phyloP scores from a whole-genome alignment of 371 early-diverging fungal species.

The Lichtheimia ornata region DNA sequence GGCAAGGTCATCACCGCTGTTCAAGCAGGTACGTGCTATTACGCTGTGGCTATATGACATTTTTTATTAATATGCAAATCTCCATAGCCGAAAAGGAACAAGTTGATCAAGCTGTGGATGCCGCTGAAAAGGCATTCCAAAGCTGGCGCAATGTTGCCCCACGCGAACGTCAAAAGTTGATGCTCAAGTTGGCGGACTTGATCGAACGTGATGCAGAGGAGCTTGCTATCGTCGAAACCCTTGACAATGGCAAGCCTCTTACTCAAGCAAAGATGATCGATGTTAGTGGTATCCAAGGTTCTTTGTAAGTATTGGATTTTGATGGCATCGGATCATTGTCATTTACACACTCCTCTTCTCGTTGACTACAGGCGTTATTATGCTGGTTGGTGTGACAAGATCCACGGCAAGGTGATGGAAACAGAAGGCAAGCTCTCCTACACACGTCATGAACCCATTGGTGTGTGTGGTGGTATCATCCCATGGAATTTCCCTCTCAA shows the following conservation, averaged over 20 bases:
- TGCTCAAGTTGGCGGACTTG: conserved; percentile 52
- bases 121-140: conserved; percentile 48
- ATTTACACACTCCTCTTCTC: neutral
- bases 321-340: no score
- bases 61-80: no score
- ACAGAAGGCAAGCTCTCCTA: conserved; percentile 55
- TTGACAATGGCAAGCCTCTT: conserved; percentile 53
- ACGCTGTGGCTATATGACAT: neutral
- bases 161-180: conserved; percentile 33
- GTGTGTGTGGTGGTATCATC: conserved; percentile 82
- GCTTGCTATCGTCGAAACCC: conserved; percentile 43
- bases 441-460: conserved; percentile 78
- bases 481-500: conserved; percentile 86
- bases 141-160: conserved; percentile 35
- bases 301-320: conserved; percentile 27
- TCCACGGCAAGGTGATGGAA: conserved; percentile 56
- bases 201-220: conserved; percentile 48
- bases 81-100: conserved; percentile 43
- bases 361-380: conserved; percentile 55
- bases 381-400: conserved; percentile 82
- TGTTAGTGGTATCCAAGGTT: conserved; percentile 44
- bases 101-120: conserved; percentile 54
- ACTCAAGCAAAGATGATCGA: conserved; percentile 53
- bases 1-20: conserved; percentile 36
- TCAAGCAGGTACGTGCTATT: conserved; percentile 41